A percentile compares a stretch with the other conserved stretches of the same genome.
phyloP scores from a whole-genome alignment of 768 basidiomycete species.

The Russula dissimulans region DNA sequence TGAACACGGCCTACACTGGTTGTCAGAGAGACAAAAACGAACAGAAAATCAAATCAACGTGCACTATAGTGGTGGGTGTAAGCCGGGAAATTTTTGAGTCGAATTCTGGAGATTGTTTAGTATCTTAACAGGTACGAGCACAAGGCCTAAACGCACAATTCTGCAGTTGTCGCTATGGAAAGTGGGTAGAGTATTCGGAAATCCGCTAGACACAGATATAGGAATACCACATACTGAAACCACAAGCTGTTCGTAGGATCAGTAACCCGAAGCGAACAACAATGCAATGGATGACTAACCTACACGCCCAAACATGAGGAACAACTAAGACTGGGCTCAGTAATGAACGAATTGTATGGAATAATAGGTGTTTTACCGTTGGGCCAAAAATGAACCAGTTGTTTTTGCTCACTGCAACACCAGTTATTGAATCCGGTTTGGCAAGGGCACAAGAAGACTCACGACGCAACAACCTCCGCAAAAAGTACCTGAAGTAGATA shows the following conservation, averaged over 20 bases:
- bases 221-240: conserved; percentile 7
- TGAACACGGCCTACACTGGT: conserved; percentile 15
- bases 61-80: conserved; percentile 2
- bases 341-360: not conserved
- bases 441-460: not conserved
- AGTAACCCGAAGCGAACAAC: not conserved
- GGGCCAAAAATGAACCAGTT: conserved; percentile 15
- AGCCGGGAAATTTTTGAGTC: not conserved
- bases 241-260: conserved; percentile 8
- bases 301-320: conserved; percentile 7
- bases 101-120: not conserved
- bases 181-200: not conserved
- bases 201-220: not conserved
- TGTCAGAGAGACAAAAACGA: not conserved
- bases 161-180: conserved; percentile 7
- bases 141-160: conserved; percentile 2
- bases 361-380: conserved; percentile 2
- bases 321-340: conserved; percentile 2
- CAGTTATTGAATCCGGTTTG: not conserved
- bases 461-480: conserved; percentile 11
- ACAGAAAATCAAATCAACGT: not conserved
- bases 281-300: conserved; percentile 1
- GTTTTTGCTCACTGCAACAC: conserved; percentile 16
- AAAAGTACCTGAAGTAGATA: conserved; percentile 10
- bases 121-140: not conserved